phyloP scores from a whole-genome alignment of 1,139 yeast genomes.

The Kodamaea ohmeri region DNA sequence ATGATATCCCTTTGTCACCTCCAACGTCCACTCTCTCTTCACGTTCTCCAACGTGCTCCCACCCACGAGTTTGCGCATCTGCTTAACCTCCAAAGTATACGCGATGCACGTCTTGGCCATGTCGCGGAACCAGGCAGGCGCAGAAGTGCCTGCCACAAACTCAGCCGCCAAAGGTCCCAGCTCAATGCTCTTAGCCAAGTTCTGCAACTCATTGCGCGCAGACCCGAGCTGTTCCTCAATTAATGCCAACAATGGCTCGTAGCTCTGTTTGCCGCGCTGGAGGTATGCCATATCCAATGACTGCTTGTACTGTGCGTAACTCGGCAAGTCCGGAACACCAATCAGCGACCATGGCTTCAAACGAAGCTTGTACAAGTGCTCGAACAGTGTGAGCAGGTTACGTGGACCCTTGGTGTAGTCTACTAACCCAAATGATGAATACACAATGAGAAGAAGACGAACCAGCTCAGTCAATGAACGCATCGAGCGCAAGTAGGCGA shows the following conservation, averaged over 20 bases:
- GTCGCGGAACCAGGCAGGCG: slow-evolving; percentile 23
- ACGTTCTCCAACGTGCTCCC: slow-evolving; percentile 8
- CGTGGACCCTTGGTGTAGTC: slow-evolving; percentile 36
- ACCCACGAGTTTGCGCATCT: slow-evolving; percentile 14
- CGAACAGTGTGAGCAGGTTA: slow-evolving; percentile 41
- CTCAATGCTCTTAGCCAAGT: slow-evolving; percentile 11
- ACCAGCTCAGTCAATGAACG: slow-evolving; percentile 30
- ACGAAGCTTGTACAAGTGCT: slow-evolving; percentile 60
- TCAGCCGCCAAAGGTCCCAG: slow-evolving; percentile 15
- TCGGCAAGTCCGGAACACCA: slow-evolving; percentile 71
- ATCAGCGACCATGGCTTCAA: slow-evolving; percentile 82
- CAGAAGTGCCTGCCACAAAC: slow-evolving; percentile 19
- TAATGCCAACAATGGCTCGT: slow-evolving; percentile 11
- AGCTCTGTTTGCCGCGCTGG: slow-evolving; percentile 10
- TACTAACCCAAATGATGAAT: slow-evolving; percentile 25
- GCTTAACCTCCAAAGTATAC: slow-evolving; percentile 22
- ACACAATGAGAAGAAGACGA: slow-evolving; percentile 21
- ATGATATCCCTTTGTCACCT: slow-evolving; percentile 32
- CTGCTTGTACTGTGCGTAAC: slow-evolving; percentile 33
- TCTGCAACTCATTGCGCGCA: slow-evolving; percentile 12
- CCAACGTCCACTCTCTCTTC: slow-evolving; percentile 13
- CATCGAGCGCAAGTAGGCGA: slow-evolving; percentile 24
- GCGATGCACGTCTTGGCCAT: slow-evolving; percentile 28
- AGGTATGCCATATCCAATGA: slow-evolving; percentile 17
- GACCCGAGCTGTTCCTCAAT: slow-evolving; percentile 13